phyloP scores from a whole-genome alignment of 495 filamentous ascomycete species.

The Penicillium ucsense region DNA sequence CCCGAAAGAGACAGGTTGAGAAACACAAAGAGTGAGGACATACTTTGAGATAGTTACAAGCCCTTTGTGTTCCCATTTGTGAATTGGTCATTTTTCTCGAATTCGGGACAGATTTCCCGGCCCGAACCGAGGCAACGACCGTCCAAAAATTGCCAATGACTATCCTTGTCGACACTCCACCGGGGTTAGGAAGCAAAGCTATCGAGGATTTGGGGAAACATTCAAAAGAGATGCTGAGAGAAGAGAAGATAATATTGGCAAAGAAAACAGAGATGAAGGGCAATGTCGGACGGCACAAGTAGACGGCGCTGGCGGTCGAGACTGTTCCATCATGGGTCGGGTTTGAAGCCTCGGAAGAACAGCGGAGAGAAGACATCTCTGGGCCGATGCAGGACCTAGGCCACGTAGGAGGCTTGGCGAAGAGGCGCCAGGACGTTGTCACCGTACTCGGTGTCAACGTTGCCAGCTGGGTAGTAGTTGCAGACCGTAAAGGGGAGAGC shows the following conservation, averaged over 20 bases:
- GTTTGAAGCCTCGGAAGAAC: neutral
- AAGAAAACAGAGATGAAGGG: conserved; percentile 4
- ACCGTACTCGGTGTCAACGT: conserved; percentile 55
- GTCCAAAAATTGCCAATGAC: too few relatives aligned
- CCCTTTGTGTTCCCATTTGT: too few relatives aligned
- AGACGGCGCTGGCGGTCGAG: neutral
- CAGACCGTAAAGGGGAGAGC: conserved; percentile 63
- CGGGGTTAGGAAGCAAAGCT: neutral
- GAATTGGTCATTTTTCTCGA: too few relatives aligned
- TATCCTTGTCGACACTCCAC: too few relatives aligned
- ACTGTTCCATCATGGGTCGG: neutral
- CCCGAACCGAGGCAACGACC: too few relatives aligned
- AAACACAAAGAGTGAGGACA: too few relatives aligned
- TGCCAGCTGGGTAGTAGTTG: conserved; percentile 74
- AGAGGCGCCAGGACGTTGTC: conserved; percentile 50
- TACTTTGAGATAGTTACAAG: too few relatives aligned
- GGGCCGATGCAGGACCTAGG: conserved; percentile 5
- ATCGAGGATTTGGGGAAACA: conserved; percentile 5
- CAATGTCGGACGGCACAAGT: conserved; percentile 6
- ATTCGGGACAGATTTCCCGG: too few relatives aligned
- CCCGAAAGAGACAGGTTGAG: too few relatives aligned
- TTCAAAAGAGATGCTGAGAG: conserved; percentile 12
- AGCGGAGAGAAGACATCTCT: neutral
- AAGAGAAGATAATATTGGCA: conserved; percentile 10
- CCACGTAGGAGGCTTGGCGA: conserved; percentile 22